A percentile compares a stretch with the other conserved stretches of the same genome.
phyloP scores from a whole-genome alignment of 164 flowering plant genomes.

The Tetrastigma voinierianum region DNA sequence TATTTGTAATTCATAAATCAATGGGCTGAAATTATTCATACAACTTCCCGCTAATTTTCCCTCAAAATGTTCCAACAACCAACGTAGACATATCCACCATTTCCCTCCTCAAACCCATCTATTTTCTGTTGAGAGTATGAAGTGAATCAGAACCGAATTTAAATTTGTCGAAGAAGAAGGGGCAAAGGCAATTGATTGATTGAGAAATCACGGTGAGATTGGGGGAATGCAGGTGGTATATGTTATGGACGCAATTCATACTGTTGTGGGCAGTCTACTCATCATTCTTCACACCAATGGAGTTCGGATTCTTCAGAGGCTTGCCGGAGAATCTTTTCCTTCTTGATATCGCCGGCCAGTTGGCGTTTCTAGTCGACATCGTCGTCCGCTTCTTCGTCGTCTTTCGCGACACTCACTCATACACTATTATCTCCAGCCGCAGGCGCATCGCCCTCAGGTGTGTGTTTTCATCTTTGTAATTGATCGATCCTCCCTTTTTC shows the following conservation, averaged over 20 bases:
- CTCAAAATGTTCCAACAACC: too few relatives aligned
- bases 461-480: background rate
- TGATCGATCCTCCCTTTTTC: background rate
- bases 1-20: too few relatives aligned
- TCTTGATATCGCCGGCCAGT: conserved; percentile 51
- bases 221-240: conserved; percentile 36
- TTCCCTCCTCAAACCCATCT: too few relatives aligned
- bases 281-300: conserved; percentile 67
- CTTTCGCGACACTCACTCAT: conserved; percentile 45
- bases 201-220: background rate
- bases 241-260: conserved; percentile 46
- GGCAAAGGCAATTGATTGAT: too few relatives aligned
- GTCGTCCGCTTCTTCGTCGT: conserved; percentile 54
- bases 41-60: too few relatives aligned
- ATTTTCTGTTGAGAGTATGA: too few relatives aligned
- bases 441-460: conserved; percentile 48
- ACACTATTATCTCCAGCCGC: conserved; percentile 35
- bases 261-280: conserved; percentile 67
- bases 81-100: too few relatives aligned
- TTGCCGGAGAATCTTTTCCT: conserved; percentile 44
- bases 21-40: too few relatives aligned
- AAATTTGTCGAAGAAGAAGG: too few relatives aligned
- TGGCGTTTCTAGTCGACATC: conserved; percentile 54
- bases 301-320: conserved; percentile 73
- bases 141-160: too few relatives aligned